Evolutionary conservation across 2,329 filamentous ascomycete genomes (phyloP), one percentile per base, ranked within the genome.

Genomic region (Lachnum nothofagi): DNA sequence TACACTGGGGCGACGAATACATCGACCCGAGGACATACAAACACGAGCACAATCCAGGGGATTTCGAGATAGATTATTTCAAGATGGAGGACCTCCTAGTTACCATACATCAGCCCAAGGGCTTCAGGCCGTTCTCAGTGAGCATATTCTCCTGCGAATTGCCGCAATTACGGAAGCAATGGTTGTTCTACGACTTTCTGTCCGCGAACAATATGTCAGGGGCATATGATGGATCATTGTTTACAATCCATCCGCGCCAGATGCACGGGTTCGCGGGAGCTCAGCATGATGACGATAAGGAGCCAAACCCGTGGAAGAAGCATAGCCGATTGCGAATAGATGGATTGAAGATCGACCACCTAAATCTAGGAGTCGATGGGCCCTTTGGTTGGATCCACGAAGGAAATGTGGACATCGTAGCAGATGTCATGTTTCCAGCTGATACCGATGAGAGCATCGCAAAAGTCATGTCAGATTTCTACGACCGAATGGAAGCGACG

Each of bases 331-430:
- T 97, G 50, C 82, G 93, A 4, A 94, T 98, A 49, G 93, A 98
- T 63, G 90, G 86, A 0, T 76, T 98, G 8, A 95, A 86, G 64
- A 96, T 98, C 46, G 93, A 97, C 61, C 93, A 98, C 66, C 76
- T 98, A 8, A 98, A 98, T 65, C 82, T 90, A 35, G 91, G 91
- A 20, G 89, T 95, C 16, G 83, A 93, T 53, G 93, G 93, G 0
- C 91, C 91, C 0, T 96, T 98, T 67, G 91, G 89, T 3, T 98
- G 93, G 93, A 98, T 98, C 45, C 87, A 94, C 58, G 89, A 97
- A 69, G 93, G 93, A 27, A 95, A 93, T 54, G 90, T 98, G 34
- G 93, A 98, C 65, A 95, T 98, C 53, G 84, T 97, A 12, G 87
- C 93, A 5, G 93, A 98, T 62, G 83, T 98, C 56, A 91, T 95